Conservation (phyloP, 495 filamentous ascomycete species). For the Elaphomyces granulatus region DNA sequence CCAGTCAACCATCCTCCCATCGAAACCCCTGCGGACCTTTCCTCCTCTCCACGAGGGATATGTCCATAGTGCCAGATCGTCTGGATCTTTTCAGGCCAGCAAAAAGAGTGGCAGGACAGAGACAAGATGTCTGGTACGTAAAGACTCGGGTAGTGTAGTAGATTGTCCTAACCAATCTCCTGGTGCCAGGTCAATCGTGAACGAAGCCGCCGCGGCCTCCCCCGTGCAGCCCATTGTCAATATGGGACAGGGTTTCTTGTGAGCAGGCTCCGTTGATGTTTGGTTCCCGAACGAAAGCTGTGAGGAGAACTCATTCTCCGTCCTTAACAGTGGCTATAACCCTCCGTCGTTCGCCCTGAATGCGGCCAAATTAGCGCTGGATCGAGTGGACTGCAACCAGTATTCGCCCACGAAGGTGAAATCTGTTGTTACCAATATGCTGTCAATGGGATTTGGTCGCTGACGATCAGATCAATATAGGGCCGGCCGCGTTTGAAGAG, state of each 20-base stretch:
- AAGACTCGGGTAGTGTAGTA: not conserved
- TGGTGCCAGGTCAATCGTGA: conserved; percentile 68
- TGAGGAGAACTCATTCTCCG: not conserved
- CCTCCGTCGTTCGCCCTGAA: conserved; percentile 82
- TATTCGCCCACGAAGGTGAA: conserved; percentile 81
- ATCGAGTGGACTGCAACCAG: conserved; percentile 96
- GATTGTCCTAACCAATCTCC: conserved; percentile 5
- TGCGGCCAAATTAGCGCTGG: conserved; percentile 76
- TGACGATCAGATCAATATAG: conserved; percentile 15
- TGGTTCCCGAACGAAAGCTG: not conserved
- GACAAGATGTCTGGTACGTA: conserved; percentile 85
- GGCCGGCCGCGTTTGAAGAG: conserved; percentile 82
- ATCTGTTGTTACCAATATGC: not conserved
- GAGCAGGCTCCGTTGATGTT: conserved; percentile 9
- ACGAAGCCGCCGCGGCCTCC: conserved; percentile 74
- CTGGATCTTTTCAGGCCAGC: conserved; percentile 54
- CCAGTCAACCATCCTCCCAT: not conserved
- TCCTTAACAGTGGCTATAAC: conserved; percentile 78
- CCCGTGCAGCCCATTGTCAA: conserved; percentile 86
- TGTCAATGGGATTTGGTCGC: not conserved
- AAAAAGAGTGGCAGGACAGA: conserved; percentile 58
- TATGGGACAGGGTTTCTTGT: conserved; percentile 95
- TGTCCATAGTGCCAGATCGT: conserved; percentile 31
- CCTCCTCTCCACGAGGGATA: conserved; percentile 18
- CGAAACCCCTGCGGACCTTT: not conserved